Percentiles rank a stretch among this genome's conserved stretches.
Conservation (phyloP, 1,284 basidiomycete species). For the Tilletia setariae region DNA sequence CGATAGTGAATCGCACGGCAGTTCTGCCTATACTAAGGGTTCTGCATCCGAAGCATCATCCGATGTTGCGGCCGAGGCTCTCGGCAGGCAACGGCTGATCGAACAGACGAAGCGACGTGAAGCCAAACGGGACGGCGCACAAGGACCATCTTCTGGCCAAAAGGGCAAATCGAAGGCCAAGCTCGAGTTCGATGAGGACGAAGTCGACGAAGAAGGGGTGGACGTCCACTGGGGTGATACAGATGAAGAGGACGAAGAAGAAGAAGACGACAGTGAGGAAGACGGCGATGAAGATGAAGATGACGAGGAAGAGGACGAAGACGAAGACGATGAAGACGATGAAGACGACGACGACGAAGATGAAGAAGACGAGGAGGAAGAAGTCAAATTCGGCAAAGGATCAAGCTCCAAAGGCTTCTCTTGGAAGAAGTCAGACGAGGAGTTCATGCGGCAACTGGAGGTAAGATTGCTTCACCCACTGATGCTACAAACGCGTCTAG, state of each 20-base stretch:
- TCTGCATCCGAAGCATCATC: neutral
- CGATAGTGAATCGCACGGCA: neutral
- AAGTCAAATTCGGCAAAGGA: conserved; percentile 21
- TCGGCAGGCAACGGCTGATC: conserved; percentile 8
- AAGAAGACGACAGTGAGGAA: neutral
- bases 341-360: conserved; percentile 21
- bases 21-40: neutral
- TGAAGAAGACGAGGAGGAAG: conserved; percentile 27
- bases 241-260: conserved; percentile 20
- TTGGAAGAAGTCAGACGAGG: conserved; percentile 67
- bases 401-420: conserved; percentile 44
- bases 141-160: neutral
- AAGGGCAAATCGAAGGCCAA: neutral
- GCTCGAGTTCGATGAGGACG: neutral
- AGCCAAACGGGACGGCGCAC: neutral
- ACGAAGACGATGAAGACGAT: conserved; percentile 25
- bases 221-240: conserved; percentile 14
- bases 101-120: conserved; percentile 3
- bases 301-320: conserved; percentile 22
- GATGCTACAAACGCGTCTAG: neutral
- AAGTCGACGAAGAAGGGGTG: neutral
- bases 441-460: conserved; percentile 64
- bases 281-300: neutral
- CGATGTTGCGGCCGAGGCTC: neutral
- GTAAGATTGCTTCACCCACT: conserved; percentile 55